phyloP scores from a whole-genome alignment of 75 land plant genomes.

The Adiantum capillusveneris region DNA sequence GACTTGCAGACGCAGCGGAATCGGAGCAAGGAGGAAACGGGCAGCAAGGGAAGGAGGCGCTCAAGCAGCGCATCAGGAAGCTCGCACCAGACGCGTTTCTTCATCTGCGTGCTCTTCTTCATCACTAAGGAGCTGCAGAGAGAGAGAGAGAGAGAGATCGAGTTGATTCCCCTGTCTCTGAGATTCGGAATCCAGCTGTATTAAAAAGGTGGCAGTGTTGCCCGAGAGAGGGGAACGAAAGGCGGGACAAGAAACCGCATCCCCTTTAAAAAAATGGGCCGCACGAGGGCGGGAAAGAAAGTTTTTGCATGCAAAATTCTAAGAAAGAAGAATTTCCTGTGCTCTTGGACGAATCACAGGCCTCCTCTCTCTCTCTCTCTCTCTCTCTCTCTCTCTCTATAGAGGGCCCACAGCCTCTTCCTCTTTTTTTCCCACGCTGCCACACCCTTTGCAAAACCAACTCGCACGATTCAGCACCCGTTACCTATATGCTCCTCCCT shows the following conservation, averaged over 20 bases:
- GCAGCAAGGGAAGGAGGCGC: slow-evolving; percentile 11
- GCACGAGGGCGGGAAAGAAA: too few relatives aligned
- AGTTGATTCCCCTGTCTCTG: background rate
- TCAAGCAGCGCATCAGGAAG: slow-evolving; percentile 25
- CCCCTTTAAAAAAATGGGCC: too few relatives aligned
- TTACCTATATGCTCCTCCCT: too few relatives aligned
- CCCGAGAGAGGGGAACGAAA: background rate
- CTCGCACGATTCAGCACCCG: too few relatives aligned
- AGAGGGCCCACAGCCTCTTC: too few relatives aligned
- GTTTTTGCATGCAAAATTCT: too few relatives aligned
- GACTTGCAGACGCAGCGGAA: slow-evolving; percentile 19
- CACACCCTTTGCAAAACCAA: too few relatives aligned
- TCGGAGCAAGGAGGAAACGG: slow-evolving; percentile 13
- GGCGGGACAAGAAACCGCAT: background rate
- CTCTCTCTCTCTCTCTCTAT: too few relatives aligned
- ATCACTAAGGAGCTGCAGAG: background rate
- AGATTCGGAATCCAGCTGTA: slow-evolving; percentile 3
- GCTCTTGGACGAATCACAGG: too few relatives aligned
- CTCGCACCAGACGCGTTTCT: slow-evolving; percentile 10
- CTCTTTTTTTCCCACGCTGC: too few relatives aligned
- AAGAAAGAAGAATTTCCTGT: too few relatives aligned
- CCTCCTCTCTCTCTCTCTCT: too few relatives aligned
- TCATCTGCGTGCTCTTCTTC: slow-evolving; percentile 1
- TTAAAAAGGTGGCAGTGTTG: background rate
- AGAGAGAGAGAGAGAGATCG: background rate